These are phyloP conservation scores for Fonsecaea pugnacius DNA, from an alignment of 2,329 filamentous ascomycete genomes.

Conservation along the genomic window DNA sequence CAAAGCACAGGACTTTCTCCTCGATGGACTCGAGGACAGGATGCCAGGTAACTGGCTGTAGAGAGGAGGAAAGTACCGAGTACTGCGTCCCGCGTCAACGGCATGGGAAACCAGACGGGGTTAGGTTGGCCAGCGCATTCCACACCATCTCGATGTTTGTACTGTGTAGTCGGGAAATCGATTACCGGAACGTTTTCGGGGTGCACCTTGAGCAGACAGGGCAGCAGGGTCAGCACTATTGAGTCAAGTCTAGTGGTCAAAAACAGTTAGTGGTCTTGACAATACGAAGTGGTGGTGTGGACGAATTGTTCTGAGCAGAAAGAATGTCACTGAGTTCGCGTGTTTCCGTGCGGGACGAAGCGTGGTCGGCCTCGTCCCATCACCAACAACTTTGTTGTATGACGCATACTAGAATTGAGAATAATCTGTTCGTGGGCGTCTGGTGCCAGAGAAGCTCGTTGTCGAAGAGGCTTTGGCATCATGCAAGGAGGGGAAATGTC, in stretches of 20 bases:
- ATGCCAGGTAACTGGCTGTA: background rate
- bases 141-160: slow-evolving; percentile 1
- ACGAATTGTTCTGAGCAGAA: background rate
- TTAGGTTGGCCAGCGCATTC: slow-evolving; percentile 1
- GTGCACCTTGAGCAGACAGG: background rate
- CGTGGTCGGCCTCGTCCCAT: background rate
- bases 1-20: slow-evolving; percentile 1
- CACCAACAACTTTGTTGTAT: background rate
- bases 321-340: background rate
- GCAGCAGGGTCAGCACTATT: slow-evolving; percentile 1
- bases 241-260: background rate
- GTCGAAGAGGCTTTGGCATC: background rate
- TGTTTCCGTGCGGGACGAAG: background rate
- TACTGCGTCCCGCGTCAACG: background rate
- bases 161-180: background rate
- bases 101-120: too few relatives aligned
- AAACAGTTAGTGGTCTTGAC: background rate
- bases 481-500: background rate
- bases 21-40: background rate
- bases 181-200: background rate
- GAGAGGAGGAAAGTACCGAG: background rate
- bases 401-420: too few relatives aligned
- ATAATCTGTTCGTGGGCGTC: too few relatives aligned
- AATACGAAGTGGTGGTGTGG: background rate
- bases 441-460: background rate